Percentiles rank a stretch among this genome's conserved stretches.
phyloP scores from a whole-genome alignment of 495 filamentous ascomycete genomes.

The Aspergillus nanangensis region DNA sequence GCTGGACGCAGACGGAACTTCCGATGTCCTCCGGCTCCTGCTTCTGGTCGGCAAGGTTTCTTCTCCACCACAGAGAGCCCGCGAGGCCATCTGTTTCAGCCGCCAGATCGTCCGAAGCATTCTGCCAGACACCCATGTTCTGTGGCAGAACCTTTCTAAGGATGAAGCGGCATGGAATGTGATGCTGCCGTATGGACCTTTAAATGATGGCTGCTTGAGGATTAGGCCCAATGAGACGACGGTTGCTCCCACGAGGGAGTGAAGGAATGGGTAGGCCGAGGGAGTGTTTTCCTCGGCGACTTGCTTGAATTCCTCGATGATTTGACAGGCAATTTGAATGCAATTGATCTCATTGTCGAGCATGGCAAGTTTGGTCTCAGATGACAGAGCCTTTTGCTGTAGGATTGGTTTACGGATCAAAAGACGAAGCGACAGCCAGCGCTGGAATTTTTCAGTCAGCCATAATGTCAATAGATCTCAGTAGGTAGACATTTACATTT shows the following conservation, averaged over 20 bases:
- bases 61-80: neutral
- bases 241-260: conserved; percentile 17
- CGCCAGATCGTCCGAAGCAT: conserved; percentile 19
- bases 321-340: conserved; percentile 15
- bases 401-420: conserved; percentile 22
- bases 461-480: neutral
- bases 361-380: conserved; percentile 2
- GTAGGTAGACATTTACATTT: conserved; percentile 12
- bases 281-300: conserved; percentile 20
- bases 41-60: too few species aligned
- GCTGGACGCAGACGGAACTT: too few species aligned
- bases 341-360: conserved; percentile 21
- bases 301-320: conserved; percentile 18
- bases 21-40: too few species aligned
- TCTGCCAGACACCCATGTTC: conserved; percentile 25
- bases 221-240: conserved; percentile 21
- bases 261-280: conserved; percentile 24
- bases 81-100: conserved; percentile 16
- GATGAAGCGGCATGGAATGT: conserved; percentile 14
- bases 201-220: conserved; percentile 17
- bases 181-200: conserved; percentile 3
- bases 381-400: neutral
- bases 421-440: conserved; percentile 23
- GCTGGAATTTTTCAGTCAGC: conserved; percentile 8
- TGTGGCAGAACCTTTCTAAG: conserved; percentile 18